A percentile compares a stretch with the other conserved stretches of the same genome.
Conservation (phyloP, 345 rosid genomes). For the Hevea brasiliensis region DNA sequence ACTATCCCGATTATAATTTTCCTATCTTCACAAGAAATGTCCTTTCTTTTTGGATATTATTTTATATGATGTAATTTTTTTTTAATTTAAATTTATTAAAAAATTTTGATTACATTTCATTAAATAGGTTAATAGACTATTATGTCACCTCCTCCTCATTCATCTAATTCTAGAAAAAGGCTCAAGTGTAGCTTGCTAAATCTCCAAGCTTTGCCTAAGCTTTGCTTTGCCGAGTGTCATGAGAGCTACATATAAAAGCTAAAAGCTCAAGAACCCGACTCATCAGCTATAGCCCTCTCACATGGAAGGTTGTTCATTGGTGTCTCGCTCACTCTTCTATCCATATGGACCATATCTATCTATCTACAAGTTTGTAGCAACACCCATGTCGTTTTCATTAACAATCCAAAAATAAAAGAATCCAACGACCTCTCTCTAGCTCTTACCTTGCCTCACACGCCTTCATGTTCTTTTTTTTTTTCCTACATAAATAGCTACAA, state of each 20-base stretch:
- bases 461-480: neutral
- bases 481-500: constrained; percentile 6
- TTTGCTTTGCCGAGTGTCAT: neutral
- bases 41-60: too few relatives aligned
- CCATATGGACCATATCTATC: neutral
- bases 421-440: constrained; percentile 13
- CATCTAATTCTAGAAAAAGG: too few relatives aligned
- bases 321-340: neutral
- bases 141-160: too few relatives aligned
- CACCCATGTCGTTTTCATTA: neutral
- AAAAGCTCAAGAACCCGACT: neutral
- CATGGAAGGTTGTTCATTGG: neutral
- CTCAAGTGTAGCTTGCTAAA: neutral
- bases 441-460: constrained; percentile 25
- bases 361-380: neutral
- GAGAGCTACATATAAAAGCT: neutral
- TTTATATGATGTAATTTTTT: too few relatives aligned
- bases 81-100: too few relatives aligned
- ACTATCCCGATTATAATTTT: too few relatives aligned
- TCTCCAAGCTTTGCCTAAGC: neutral
- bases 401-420: neutral
- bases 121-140: too few relatives aligned
- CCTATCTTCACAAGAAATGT: too few relatives aligned
- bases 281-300: neutral
- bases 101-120: too few relatives aligned